Evolutionary conservation across 805 yeast genomes (phyloP).

Genomic region (Saccharomycopsis fermentans): DNA sequence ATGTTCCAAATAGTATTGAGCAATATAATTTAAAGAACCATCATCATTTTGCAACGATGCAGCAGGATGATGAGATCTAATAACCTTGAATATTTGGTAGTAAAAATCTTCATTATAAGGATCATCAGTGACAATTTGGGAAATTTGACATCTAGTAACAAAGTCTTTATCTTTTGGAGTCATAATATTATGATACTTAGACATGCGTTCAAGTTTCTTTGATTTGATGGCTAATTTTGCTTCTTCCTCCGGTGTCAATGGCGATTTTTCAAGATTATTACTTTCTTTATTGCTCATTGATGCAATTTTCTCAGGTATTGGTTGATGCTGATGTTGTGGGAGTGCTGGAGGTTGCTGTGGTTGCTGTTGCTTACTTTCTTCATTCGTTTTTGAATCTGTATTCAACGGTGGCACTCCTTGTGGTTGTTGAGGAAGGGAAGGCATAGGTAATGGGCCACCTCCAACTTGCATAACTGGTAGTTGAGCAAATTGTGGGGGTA

Average conservation of each 20-base stretch:
- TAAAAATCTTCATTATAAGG: slow-evolving; percentile 96
- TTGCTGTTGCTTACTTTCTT: slow-evolving; percentile 20
- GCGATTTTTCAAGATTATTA: slow-evolving; percentile 6
- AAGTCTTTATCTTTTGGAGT: slow-evolving; percentile 94
- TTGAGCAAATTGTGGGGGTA: slow-evolving; percentile 1
- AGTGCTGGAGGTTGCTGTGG: slow-evolving; percentile 17
- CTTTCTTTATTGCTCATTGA: slow-evolving; percentile 24
- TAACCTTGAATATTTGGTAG: slow-evolving; percentile 79
- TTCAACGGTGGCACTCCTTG: slow-evolving; percentile 1
- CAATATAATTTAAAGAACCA: slow-evolving; percentile 67
- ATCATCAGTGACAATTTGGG: slow-evolving; percentile 93
- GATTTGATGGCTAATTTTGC: slow-evolving; percentile 57
- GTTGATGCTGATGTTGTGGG: slow-evolving; percentile 8
- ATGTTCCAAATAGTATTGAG: slow-evolving; percentile 83
- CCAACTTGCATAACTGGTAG: slow-evolving; percentile 2
- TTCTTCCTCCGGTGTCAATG: slow-evolving; percentile 61
- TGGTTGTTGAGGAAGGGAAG: slow-evolving; percentile 21
- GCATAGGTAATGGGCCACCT: background rate
- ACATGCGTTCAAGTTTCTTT: slow-evolving; percentile 63
- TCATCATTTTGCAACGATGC: slow-evolving; percentile 30
- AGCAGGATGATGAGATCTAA: slow-evolving; percentile 30
- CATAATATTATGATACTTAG: slow-evolving; percentile 87
- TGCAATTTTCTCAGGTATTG: slow-evolving; percentile 20
- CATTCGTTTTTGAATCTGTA: slow-evolving; percentile 3
- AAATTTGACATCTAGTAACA: slow-evolving; percentile 86